Conservation (phyloP, 768 basidiomycete genomes). For the Mycena vitilis region DNA sequence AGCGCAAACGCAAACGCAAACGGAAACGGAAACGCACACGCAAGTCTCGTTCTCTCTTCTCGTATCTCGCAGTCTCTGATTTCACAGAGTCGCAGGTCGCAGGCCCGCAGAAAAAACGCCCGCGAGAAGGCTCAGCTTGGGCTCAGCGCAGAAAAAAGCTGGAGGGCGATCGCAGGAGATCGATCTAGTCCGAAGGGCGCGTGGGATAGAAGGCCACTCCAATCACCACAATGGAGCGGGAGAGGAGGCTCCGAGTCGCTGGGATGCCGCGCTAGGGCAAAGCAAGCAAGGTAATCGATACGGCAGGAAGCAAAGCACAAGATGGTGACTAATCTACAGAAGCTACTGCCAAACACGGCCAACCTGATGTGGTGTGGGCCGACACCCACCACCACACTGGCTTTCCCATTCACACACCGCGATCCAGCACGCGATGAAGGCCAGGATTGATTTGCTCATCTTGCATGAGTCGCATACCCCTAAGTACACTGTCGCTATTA, state of each 20-base stretch:
- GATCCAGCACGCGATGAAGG: no score
- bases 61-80: not conserved
- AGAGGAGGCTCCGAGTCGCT: not conserved
- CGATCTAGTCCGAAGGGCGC: not conserved
- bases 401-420: no score
- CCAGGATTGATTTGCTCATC: no score
- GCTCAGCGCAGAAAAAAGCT: not conserved
- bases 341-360: slow-evolving; percentile 4
- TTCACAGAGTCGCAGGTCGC: not conserved
- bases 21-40: no score
- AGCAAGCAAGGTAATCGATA: not conserved
- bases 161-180: not conserved
- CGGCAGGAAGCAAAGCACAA: not conserved
- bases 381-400: slow-evolving; percentile 10
- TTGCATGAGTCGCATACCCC: no score
- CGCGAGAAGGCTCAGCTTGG: not conserved
- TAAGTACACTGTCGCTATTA: no score
- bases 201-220: not conserved
- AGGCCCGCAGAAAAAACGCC: not conserved
- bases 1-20: no score
- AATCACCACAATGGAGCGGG: slow-evolving; percentile 1
- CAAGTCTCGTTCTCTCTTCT: not conserved
- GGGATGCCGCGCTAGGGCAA: not conserved
- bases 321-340: slow-evolving; percentile 11
- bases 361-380: slow-evolving; percentile 9